phyloP scores from a whole-genome alignment of 371 early-diverging fungal species.

The Mortierella sp. region DNA sequence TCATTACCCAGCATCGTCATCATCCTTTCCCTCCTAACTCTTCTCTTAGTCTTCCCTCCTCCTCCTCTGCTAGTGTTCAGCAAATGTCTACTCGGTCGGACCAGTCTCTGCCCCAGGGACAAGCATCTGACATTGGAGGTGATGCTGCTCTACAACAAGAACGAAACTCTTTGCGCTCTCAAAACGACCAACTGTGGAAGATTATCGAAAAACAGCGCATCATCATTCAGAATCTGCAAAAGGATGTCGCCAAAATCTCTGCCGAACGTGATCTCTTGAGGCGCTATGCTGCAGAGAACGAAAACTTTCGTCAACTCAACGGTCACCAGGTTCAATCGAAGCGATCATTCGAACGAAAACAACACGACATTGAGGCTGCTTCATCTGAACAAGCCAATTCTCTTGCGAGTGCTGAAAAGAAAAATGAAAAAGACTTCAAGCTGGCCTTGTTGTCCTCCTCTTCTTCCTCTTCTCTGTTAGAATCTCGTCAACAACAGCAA shows the following conservation, averaged over 20 bases:
- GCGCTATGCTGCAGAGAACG: slow-evolving; percentile 29
- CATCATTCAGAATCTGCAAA: slow-evolving; percentile 81
- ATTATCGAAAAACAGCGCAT: slow-evolving; percentile 89
- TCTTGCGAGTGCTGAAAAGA: slow-evolving; percentile 9
- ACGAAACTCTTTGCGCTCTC: slow-evolving; percentile 74
- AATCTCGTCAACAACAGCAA: neutral
- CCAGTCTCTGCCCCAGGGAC: slow-evolving; percentile 43
- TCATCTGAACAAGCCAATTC: neutral
- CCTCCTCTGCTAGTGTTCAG: neutral
- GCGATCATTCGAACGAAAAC: slow-evolving; percentile 19
- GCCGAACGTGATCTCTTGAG: slow-evolving; percentile 68
- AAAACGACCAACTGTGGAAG: slow-evolving; percentile 92
- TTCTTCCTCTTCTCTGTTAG: neutral
- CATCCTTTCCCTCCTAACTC: no score
- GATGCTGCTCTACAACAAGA: slow-evolving; percentile 61
- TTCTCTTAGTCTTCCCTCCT: neutral
- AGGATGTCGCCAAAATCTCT: slow-evolving; percentile 65
- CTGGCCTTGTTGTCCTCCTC: slow-evolving; percentile 27
- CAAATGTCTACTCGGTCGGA: slow-evolving; percentile 53
- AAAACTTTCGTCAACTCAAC: slow-evolving; percentile 24
- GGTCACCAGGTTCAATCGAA: slow-evolving; percentile 34
- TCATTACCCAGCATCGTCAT: no score
- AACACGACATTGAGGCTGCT: slow-evolving; percentile 12
- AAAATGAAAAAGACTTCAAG: slow-evolving; percentile 32
- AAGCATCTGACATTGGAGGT: slow-evolving; percentile 34